These are phyloP conservation scores for Nakazawaea holstii DNA, from an alignment of 805 yeast genomes.

Conservation along the genomic window DNA sequence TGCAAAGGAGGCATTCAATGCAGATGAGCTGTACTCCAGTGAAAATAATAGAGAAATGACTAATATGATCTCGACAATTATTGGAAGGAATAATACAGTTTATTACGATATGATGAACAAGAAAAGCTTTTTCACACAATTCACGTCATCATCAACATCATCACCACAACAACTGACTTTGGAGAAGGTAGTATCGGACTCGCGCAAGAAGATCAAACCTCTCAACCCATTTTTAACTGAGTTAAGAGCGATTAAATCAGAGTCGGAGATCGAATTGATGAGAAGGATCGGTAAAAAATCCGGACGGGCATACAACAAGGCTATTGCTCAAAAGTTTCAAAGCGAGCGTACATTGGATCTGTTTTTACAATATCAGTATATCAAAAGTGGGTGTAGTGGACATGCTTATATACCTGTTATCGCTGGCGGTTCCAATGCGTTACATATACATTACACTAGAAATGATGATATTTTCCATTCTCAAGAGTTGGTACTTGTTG, in stretches of 20 bases:
- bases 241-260: slow-evolving; percentile 68
- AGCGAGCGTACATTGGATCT: slow-evolving; percentile 79
- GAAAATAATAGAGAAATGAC: slow-evolving; percentile 28
- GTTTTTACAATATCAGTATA: slow-evolving; percentile 75
- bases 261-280: slow-evolving; percentile 72
- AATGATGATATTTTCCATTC: slow-evolving; percentile 77
- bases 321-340: slow-evolving; percentile 60
- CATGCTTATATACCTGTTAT: slow-evolving; percentile 94
- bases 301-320: slow-evolving; percentile 77
- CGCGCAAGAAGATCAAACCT: slow-evolving; percentile 35
- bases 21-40: slow-evolving; percentile 63
- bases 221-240: slow-evolving; percentile 36
- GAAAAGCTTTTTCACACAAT: slow-evolving; percentile 14
- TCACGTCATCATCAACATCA: slow-evolving; percentile 21
- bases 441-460: slow-evolving; percentile 89
- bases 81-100: slow-evolving; percentile 43
- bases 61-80: slow-evolving; percentile 38
- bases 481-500: slow-evolving; percentile 85
- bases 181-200: slow-evolving; percentile 19
- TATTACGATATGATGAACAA: slow-evolving; percentile 42
- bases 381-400: slow-evolving; percentile 82
- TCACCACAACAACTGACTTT: slow-evolving; percentile 12
- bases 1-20: slow-evolving; percentile 78
- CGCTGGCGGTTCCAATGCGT: slow-evolving; percentile 86
- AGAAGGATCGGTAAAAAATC: slow-evolving; percentile 79